These are phyloP conservation scores for Globisporangium takayamanum DNA, from an alignment of 352 stramenopile genomes.

Conservation along the genomic window DNA sequence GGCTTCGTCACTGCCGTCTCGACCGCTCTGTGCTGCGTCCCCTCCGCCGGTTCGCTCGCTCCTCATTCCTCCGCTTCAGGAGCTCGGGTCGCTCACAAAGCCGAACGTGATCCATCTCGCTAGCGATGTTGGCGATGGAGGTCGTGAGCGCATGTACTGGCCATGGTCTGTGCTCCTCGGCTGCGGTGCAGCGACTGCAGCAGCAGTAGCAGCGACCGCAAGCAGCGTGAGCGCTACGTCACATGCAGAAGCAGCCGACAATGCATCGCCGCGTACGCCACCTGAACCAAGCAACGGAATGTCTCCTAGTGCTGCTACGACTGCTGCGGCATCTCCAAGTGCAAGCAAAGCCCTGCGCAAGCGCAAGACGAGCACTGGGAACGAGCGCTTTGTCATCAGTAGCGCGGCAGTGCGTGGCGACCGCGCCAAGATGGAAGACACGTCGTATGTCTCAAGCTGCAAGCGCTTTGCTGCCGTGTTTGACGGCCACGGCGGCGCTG, in stretches of 20 bases:
- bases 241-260: neutral
- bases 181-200: neutral
- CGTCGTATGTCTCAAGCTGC: slow-evolving; percentile 69
- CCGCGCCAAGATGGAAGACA: slow-evolving; percentile 79
- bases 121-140: neutral
- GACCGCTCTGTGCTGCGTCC: neutral
- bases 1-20: neutral
- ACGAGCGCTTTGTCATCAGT: slow-evolving; percentile 43
- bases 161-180: slow-evolving; percentile 3
- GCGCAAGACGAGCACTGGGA: slow-evolving; percentile 36
- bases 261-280: neutral
- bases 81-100: slow-evolving; percentile 1
- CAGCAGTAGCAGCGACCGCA: neutral
- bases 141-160: neutral
- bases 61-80: neutral
- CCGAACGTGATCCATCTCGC: neutral
- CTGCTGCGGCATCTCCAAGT: neutral
- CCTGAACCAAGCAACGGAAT: neutral
- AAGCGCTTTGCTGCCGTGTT: slow-evolving; percentile 81
- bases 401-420: slow-evolving; percentile 69
- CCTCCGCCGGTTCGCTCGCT: neutral
- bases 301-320: neutral
- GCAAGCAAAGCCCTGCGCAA: slow-evolving; percentile 22
- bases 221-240: neutral
- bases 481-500: slow-evolving; percentile 73